These are phyloP conservation scores for Bruguiera parviflora DNA, from an alignment of 345 rosid genomes.

Conservation along the genomic window DNA sequence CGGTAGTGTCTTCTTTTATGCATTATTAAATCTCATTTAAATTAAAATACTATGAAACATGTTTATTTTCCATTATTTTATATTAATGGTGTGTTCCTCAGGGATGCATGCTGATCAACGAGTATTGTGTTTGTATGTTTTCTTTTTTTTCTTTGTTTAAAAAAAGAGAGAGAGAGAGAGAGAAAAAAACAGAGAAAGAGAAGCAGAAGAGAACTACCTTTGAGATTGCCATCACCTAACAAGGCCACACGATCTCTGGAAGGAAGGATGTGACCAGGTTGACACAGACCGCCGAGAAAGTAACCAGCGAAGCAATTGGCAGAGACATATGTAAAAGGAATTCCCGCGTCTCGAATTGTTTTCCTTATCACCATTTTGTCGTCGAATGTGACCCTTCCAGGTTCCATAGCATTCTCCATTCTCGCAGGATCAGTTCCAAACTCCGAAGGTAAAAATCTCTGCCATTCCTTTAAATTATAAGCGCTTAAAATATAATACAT, in stretches of 20 bases:
- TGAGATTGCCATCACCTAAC: conserved; percentile 44
- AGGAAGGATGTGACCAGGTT: conserved; percentile 50
- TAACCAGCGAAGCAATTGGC: conserved; percentile 65
- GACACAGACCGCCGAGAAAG: conserved; percentile 50
- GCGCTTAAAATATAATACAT: too few species aligned
- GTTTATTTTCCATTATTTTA: too few species aligned
- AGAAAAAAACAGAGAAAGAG: too few species aligned
- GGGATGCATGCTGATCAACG: too few species aligned
- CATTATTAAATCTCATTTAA: too few species aligned
- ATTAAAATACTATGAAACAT: too few species aligned
- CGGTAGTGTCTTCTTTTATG: too few species aligned
- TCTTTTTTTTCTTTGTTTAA: too few species aligned
- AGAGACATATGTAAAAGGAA: conserved; percentile 45
- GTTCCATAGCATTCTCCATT: conserved; percentile 52
- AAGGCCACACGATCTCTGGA: conserved; percentile 39
- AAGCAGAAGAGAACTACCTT: conserved; percentile 25
- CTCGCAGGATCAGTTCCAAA: conserved; percentile 51
- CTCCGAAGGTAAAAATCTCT: conserved; percentile 60
- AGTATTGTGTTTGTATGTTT: too few species aligned
- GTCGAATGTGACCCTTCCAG: conserved; percentile 50
- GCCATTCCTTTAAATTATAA: not conserved
- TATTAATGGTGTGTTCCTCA: too few species aligned
- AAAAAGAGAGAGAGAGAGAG: too few species aligned
- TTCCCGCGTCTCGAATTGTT: conserved; percentile 45
- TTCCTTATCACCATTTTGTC: conserved; percentile 57